Conservation (phyloP, 257 asterid species). For the Phtheirospermum japonicum region DNA sequence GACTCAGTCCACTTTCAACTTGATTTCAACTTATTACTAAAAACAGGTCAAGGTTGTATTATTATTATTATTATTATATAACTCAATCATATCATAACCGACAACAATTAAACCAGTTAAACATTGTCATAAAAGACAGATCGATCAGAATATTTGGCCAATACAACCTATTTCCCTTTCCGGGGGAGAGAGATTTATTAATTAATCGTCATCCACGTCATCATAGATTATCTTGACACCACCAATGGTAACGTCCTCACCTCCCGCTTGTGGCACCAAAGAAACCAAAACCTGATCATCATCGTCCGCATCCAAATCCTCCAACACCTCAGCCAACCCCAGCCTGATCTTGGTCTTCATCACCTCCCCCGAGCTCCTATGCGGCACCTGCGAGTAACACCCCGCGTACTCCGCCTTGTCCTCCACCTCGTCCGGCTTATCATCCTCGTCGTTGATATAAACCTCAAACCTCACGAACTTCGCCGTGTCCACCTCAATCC, state of each 20-base stretch:
- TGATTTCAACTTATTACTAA: too few species aligned
- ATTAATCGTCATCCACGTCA: too few species aligned
- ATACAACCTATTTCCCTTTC: too few species aligned
- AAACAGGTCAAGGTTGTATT: too few species aligned
- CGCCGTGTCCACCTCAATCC: conserved; percentile 34
- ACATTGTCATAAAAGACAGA: too few species aligned
- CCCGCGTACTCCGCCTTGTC: conserved; percentile 52
- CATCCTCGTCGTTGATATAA: conserved; percentile 49
- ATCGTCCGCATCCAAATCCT: conserved; percentile 43
- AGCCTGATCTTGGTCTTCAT: conserved; percentile 25
- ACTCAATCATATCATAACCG: too few species aligned
- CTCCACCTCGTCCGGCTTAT: conserved; percentile 30
- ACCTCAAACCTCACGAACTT: conserved; percentile 45
- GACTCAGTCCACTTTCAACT: too few species aligned
- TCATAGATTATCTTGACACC: conserved; percentile 40
- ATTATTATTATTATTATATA: too few species aligned
- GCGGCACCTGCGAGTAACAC: conserved; percentile 37
- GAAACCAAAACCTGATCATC: conserved; percentile 40
- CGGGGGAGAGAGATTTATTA: too few species aligned
- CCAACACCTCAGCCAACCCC: conserved; percentile 36
- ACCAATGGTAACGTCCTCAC: conserved; percentile 36
- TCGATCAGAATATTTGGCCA: too few species aligned
- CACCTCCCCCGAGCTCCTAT: conserved; percentile 27
- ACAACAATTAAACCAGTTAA: too few species aligned
- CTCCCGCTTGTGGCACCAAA: conserved; percentile 40